These are phyloP conservation scores for Curvularia sp. DNA, from an alignment of 2,329 filamentous ascomycete genomes.

Conservation along the genomic window DNA sequence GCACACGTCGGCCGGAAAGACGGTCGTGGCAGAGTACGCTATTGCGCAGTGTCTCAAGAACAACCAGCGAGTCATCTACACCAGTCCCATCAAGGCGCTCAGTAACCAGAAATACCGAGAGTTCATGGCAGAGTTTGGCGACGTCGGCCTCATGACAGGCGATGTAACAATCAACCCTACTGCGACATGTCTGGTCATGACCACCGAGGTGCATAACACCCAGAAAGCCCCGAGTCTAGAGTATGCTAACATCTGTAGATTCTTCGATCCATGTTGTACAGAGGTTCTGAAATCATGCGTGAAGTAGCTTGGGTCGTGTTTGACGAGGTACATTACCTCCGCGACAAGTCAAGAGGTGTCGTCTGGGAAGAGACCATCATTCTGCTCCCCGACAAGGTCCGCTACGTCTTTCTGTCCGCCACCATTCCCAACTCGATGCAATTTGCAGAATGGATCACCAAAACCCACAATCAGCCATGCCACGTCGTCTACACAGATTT, in stretches of 20 bases:
- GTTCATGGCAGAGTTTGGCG: conserved; percentile 93
- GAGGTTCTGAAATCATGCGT: conserved; percentile 98
- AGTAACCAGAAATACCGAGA: conserved; percentile 99
- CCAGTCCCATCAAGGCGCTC: conserved; percentile 96
- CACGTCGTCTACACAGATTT: conserved; percentile 99
- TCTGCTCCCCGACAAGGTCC: conserved; percentile 94
- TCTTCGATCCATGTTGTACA: conserved; percentile 96
- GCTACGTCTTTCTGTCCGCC: conserved; percentile 96
- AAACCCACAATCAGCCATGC: conserved; percentile 95
- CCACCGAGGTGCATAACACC: conserved; percentile 70
- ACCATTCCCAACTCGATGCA: conserved; percentile 99
- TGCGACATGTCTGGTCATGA: conserved; percentile 98
- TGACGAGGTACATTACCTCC: conserved; percentile 98
- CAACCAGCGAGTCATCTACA: conserved; percentile 98
- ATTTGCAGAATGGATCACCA: conserved; percentile 98
- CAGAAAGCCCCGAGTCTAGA: background rate
- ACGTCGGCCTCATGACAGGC: conserved; percentile 97
- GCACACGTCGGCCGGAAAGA: conserved; percentile 97
- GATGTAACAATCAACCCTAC: conserved; percentile 99
- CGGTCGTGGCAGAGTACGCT: conserved; percentile 96
- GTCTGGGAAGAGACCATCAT: conserved; percentile 99
- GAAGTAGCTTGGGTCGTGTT: conserved; percentile 99
- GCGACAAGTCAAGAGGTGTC: conserved; percentile 91
- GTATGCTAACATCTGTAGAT: conserved; percentile 62
- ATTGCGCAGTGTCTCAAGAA: conserved; percentile 96